phyloP scores from a whole-genome alignment of 148 eudicot genomes.

The Rhododendron kiyosumense region DNA sequence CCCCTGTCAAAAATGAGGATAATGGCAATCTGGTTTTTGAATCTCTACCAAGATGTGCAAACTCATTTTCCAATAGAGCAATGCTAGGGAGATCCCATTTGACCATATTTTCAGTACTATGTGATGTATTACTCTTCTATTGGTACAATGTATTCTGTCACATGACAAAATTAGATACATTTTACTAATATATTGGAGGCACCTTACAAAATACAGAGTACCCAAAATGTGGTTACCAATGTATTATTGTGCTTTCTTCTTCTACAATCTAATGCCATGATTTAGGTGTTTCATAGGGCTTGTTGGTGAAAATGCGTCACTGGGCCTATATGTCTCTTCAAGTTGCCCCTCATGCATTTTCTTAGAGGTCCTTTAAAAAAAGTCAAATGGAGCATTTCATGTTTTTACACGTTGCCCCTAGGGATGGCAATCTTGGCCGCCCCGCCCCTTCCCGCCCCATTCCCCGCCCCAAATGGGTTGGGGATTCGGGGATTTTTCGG shows the following conservation, averaged over 20 bases:
- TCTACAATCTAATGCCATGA: background rate
- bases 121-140: background rate
- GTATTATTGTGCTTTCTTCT: no score
- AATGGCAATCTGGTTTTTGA: background rate
- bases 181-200: background rate
- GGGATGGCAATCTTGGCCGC: no score
- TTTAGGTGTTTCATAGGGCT: background rate
- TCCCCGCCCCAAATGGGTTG: no score
- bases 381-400: background rate
- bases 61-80: background rate
- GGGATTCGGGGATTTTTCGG: no score
- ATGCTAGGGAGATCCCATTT: background rate
- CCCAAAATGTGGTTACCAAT: background rate
- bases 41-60: background rate
- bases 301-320: background rate
- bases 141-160: background rate
- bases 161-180: background rate
- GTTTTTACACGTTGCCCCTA: no score
- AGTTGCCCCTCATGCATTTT: background rate
- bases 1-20: background rate
- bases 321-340: background rate
- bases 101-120: background rate
- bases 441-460: no score
- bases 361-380: background rate
- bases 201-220: no score